Evolutionary conservation across 805 yeast genomes (phyloP).

Genomic region (Barnettozyma vustinii): DNA sequence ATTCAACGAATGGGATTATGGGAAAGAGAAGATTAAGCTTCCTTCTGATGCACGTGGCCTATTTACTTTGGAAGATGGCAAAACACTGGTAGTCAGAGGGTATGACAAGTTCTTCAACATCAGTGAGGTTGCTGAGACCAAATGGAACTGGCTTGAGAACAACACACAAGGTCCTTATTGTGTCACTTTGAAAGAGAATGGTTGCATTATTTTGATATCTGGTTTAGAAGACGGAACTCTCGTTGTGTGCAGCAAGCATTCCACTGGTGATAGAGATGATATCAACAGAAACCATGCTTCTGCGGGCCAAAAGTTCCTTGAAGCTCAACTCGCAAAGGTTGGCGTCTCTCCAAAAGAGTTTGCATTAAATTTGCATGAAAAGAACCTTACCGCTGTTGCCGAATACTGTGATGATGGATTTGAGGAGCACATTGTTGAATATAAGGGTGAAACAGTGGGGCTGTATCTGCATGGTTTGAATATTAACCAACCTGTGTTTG

Average conservation of each 20-base stretch:
- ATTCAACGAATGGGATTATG: constrained; percentile 87
- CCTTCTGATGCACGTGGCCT: constrained; percentile 84
- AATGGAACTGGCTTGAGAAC: constrained; percentile 38
- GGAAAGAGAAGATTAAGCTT: constrained; percentile 43
- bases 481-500: constrained; percentile 54
- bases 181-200: constrained; percentile 84
- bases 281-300: constrained; percentile 62
- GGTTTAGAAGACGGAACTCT: constrained; percentile 73
- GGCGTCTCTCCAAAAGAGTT: constrained; percentile 43
- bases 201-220: constrained; percentile 82
- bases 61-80: constrained; percentile 41
- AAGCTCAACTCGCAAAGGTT: constrained; percentile 40
- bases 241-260: constrained; percentile 86
- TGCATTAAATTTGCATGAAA: constrained; percentile 45
- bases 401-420: constrained; percentile 90
- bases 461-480: constrained; percentile 89
- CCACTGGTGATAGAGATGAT: constrained; percentile 65
- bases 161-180: constrained; percentile 71
- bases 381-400: constrained; percentile 77
- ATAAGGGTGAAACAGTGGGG: constrained; percentile 63
- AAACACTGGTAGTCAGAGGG: constrained; percentile 69
- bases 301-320: constrained; percentile 59
- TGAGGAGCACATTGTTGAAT: constrained; percentile 89
- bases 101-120: constrained; percentile 92
- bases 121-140: constrained; percentile 54